Base-by-base conservation (phyloP, 768 basidiomycete species). In the Boletus rubroflammeus region DNA sequence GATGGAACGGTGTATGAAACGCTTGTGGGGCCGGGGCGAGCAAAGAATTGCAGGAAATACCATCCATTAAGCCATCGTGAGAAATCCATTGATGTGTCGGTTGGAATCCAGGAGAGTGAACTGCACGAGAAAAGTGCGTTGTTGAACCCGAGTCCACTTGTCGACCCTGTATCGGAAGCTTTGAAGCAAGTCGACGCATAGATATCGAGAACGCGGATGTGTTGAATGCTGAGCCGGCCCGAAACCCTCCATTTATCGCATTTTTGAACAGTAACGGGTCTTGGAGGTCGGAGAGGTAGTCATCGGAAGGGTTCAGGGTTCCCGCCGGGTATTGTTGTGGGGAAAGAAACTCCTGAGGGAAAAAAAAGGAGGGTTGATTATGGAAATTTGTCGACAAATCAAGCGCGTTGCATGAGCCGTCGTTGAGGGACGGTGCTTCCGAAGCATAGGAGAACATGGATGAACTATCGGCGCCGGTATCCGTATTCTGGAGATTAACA, bases 101-200 rank as follows among this genome's bases (percentile, higher is more conserved):
- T 39, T 60, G 63, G 29, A 53, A 61, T 56, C 28, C 61, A 41
- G 51, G 53, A 46, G 58, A 53, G 34, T 52, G 55, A 40, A 40
- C 21, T n/a, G 47, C 47, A 26, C 52, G 52, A 51, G 56, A 40
- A 54, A 59, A 28, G 28, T 57, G 42, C 17, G 35, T 38, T 26
- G 51, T 38, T 35, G 62, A 55, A 50, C 61, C 63, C 14, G 58
- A 54, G 15, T 63, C 63, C 41, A 58, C 39, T 21, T 63, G 67
- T 46, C 62, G 57, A 35, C 50, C 51, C 10, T 67, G 55, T 19
- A 50, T 36, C 42, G 74, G 64, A 40, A 63, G 60, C 23, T 70
- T 72, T 17, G 70, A 66, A 44, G 68, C 55, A 34, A 70, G 58
- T 19, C 66, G 71, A n/a, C 67, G 65, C 52, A 60, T 66, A 21